Conservation (phyloP, 202 grass and related monocot species). For the Dendrocalamus latiflorus region DNA sequence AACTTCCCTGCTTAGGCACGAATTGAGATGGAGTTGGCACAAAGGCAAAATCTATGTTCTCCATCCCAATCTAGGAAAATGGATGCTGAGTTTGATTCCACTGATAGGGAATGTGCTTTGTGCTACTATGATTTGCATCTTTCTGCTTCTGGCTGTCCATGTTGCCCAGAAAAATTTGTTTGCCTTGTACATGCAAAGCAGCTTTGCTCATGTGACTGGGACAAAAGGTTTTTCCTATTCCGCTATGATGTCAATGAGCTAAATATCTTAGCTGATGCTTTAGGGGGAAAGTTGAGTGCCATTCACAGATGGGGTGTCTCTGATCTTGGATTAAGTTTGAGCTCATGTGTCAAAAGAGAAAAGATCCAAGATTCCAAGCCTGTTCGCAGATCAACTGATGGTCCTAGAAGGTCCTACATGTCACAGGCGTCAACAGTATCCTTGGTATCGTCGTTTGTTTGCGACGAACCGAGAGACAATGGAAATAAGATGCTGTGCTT, state of each 20-base stretch:
- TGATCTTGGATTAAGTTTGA: no score
- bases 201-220: no score
- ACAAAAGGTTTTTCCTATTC: no score
- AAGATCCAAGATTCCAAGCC: constrained; percentile 47
- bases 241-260: no score
- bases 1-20: constrained; percentile 50
- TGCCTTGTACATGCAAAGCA: no score
- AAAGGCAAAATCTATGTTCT: constrained; percentile 51
- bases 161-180: no score
- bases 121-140: constrained; percentile 96
- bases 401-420: constrained; percentile 53
- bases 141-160: constrained; percentile 76
- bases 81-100: constrained; percentile 71
- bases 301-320: no score
- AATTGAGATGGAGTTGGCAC: constrained; percentile 53
- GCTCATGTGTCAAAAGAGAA: no score
- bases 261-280: no score
- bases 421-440: constrained; percentile 51
- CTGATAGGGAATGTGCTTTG: constrained; percentile 71
- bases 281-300: no score
- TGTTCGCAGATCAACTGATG: constrained; percentile 47
- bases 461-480: constrained; percentile 25
- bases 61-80: constrained; percentile 70
- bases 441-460: constrained; percentile 24
- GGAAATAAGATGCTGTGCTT: constrained; percentile 21